Evolutionary conservation across 2,329 filamentous ascomycete species (phyloP), one percentile per base, ranked within the genome.

Genomic region (Rutstroemia sp.): DNA sequence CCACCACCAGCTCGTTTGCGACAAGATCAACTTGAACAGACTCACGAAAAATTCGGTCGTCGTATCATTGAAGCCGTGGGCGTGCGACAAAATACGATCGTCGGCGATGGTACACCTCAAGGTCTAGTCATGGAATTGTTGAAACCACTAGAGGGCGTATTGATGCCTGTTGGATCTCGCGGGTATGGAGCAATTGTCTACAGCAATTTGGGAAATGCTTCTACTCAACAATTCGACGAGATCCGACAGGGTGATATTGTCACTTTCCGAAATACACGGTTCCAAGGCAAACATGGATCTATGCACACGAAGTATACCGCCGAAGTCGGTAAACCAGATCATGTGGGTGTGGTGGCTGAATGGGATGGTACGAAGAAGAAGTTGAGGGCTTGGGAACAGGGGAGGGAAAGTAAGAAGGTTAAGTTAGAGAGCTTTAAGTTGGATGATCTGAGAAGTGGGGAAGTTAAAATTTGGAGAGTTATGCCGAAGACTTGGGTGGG

Each of bases 321-420:
- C 52, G 94, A 99, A 64, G 89, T 96, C 1, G 92, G 91, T 62
- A 94, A 89, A 69, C 83, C 82, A 4, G 89, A 82, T 9, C 94
- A 99, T 67, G 92, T 97, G 0, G 94, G 82, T 2, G 76, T 99
- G 2, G 92, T 99, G 4, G 82, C 90, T 9, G 94, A 99, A 71
- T 99, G 94, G 94, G 94, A 99, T 71, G 94, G 94, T 3, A 95
- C 90, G 42, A 96, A 96, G 81, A 96, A 96, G 80, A 96, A 97
- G 78, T 87, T 99, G 25, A 78, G 92, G 27, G 92, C 87, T 1
- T 97, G 90, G 89, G 94, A 97, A 72, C 94, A 99, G 70, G 92
- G 92, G 0, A 78, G 92, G 14, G 92, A 97, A 75, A 92, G 84
- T 70, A 92, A 88, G 72, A 97, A 96, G 77, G 86, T 95, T 54